Base-by-base conservation (phyloP, 2,329 filamentous ascomycete genomes). In the Cladorrhinum sp. region DNA sequence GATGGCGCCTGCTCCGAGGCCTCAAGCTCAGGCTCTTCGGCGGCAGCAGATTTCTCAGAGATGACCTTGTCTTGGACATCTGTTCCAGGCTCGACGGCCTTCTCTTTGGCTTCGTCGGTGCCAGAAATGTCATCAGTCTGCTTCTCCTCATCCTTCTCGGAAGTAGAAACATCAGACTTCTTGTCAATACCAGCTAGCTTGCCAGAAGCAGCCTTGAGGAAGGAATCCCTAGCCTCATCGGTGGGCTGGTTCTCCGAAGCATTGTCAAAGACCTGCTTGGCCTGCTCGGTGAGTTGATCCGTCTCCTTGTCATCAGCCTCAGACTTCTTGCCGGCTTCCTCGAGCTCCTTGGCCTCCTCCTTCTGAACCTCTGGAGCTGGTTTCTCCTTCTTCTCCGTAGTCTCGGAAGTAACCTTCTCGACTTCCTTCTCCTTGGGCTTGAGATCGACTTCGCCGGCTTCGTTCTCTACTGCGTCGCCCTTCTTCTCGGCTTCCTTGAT, bases 231-330 rank as follows among this genome's bases (percentile, higher is more conserved):
- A 2, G 65, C 67, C 22, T 66, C 62, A 12, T 55, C 38, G 8
- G 65, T 66, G 6, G 64, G 61, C 58, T 66, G 62, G 58, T 66
- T 62, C 59, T 67, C 58, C 2, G 66, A 65, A 13, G 65, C 66
- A 27, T 52, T 57, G 25, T 69, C 66, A 29, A 68, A 66, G 3
- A 60, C 64, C 29, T 62, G 32, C 62, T 68, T 68, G 29, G 65
- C 66, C 7, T 58, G 36, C 50, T 69, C 65, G 49, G 67, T 67
- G 22, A 68, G 63, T 16, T 50, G 38, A 1, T 58, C 48, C 2
- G 45, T 29, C 20, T 51, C 23, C 13, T 54, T 48, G 27, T 29
- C 36, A 10, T 57, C 58, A 24, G 58, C 36, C 57, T 55, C 36
- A n/a, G 55, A 52, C 24, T 67, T 64, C 10, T 32, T 41, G n/a